Base-by-base conservation (phyloP, 2,329 filamentous ascomycete genomes). In the Penicillium sp. region DNA sequence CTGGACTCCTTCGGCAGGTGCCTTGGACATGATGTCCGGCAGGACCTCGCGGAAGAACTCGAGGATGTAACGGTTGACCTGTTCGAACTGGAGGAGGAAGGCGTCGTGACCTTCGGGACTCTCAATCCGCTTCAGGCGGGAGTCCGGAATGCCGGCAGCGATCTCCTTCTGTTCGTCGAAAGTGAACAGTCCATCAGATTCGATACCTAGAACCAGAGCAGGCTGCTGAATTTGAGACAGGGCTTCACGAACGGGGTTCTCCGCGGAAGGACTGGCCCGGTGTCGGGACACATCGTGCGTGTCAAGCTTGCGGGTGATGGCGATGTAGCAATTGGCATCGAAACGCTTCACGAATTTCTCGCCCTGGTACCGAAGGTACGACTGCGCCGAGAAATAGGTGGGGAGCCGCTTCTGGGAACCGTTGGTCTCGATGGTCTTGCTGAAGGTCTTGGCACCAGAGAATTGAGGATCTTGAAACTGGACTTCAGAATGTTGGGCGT, bases 291-390 rank as follows among this genome's bases (percentile, higher is more conserved):
- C 82, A 66, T 98, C 93, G 69, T 98, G 93, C 0, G 93, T 97
- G 67, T 98, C 93, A 15, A 98, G 80, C 71, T 98, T 98, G 62
- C 93, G 85, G 4, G 93, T 97, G 70, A 98, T 96, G 58, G 93
- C 90, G 60, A 98, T 97, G 73, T 98, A 98, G 73, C 93, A 98
- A 69, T 98, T 98, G 62, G 89, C 88, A 69, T 98, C 93, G 68
- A 97, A 98, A 8, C 93, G 86, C 69, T 87, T 89, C 61, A 97
- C 93, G 62, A 98, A 98, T 69, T 98, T 98, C 61, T 85, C 81
- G 49, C 89, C 91, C 71, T 98, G 93, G 70, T 98, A 98, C 17
- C 93, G 86, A 37, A 98, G 80, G 70, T 98, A 98, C 0, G 90
- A 96, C 68, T 98, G 93, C 1, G 93, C 93, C 0, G 93, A 97